These are phyloP conservation scores for Erigeron canadensis DNA, from an alignment of 129 eudicot species.

Conservation along the genomic window DNA sequence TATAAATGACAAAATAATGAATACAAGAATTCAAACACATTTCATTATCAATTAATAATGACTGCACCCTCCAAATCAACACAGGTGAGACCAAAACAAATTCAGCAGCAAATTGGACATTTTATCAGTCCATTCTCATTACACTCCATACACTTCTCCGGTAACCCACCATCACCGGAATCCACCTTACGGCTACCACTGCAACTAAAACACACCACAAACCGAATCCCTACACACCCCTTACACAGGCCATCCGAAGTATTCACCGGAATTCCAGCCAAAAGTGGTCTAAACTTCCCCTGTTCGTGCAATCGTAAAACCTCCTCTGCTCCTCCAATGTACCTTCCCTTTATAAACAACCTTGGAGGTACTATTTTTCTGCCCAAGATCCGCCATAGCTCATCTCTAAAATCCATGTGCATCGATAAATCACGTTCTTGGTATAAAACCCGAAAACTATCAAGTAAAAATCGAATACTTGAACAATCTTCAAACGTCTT, in stretches of 20 bases:
- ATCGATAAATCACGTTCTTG: constrained; percentile 78
- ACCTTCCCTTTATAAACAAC: constrained; percentile 79
- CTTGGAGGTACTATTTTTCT: constrained; percentile 71
- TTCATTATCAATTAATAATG: constrained; percentile 27
- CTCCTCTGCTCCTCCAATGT: constrained; percentile 86
- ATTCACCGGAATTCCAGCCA: constrained; percentile 54
- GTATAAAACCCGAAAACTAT: constrained; percentile 53
- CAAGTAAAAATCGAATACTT: constrained; percentile 56
- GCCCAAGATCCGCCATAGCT: constrained; percentile 69
- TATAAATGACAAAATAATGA: constrained; percentile 23
- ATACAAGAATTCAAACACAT: constrained; percentile 26
- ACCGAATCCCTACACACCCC: constrained; percentile 70
- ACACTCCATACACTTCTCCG: constrained; percentile 54
- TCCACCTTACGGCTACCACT: constrained; percentile 71
- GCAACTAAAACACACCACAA: constrained; percentile 67
- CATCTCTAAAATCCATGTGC: constrained; percentile 75
- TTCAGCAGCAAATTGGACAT: constrained; percentile 79
- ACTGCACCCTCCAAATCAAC: constrained; percentile 22
- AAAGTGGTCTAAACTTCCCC: constrained; percentile 65
- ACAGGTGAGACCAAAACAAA: constrained; percentile 17
- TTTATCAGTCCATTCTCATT: constrained; percentile 79
- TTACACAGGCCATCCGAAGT: constrained; percentile 49
- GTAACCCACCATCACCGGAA: constrained; percentile 26
- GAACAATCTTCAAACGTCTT: constrained; percentile 87
- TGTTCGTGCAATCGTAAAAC: constrained; percentile 70